phyloP scores from a whole-genome alignment of 768 basidiomycete genomes.

The Tubosaeta sp. region DNA sequence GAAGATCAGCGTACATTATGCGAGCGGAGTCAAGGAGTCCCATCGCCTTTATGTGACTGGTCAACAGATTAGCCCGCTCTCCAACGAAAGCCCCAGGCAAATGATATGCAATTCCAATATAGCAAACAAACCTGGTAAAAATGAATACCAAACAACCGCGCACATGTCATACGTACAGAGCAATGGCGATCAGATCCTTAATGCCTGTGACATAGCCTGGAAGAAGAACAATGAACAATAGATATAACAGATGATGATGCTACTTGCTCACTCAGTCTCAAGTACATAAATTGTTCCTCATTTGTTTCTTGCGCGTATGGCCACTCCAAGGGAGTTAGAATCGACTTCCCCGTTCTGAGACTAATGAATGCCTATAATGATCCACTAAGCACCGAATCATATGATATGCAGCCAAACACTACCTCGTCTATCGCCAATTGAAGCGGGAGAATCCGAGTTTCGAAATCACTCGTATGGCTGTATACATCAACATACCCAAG shows the following conservation, averaged over 20 bases:
- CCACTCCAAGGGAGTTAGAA: constrained; percentile 65
- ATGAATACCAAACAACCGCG: background rate
- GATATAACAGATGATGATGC: background rate
- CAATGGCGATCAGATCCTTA: constrained; percentile 57
- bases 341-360: constrained; percentile 52
- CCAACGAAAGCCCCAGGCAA: constrained; percentile 65
- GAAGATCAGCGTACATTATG: constrained; percentile 40
- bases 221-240: background rate
- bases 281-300: constrained; percentile 49
- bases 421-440: constrained; percentile 78
- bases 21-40: constrained; percentile 69
- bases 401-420: background rate
- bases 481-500: constrained; percentile 61
- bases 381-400: background rate
- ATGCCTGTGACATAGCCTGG: constrained; percentile 62
- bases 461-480: constrained; percentile 64
- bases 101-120: constrained; percentile 73
- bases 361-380: constrained; percentile 61
- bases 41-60: constrained; percentile 77
- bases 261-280: constrained; percentile 50
- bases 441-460: constrained; percentile 61
- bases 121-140: constrained; percentile 55
- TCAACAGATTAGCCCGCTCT: constrained; percentile 62
- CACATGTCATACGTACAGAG: constrained; percentile 43
- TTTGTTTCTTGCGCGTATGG: constrained; percentile 69